phyloP scores from a whole-genome alignment of 1,284 basidiomycete species.

The Cutaneotrichosporon sp. region DNA sequence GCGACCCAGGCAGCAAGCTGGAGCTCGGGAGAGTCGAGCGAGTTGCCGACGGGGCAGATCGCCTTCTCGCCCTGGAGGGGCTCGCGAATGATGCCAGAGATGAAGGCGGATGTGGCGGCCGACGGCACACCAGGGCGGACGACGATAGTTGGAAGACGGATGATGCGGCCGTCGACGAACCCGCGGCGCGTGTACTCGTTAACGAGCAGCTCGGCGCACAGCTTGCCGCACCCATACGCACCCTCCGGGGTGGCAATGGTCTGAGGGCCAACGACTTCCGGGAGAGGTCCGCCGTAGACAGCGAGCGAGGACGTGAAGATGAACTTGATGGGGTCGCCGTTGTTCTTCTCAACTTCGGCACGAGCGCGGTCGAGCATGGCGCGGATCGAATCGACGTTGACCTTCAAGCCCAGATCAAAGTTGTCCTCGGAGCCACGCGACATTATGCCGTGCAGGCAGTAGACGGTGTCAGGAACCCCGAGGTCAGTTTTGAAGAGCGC shows the following conservation, averaged over 20 bases:
- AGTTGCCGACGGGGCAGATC: conserved; percentile 55
- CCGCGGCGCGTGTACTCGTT: conserved; percentile 62
- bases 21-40: conserved; percentile 41
- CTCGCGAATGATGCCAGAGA: conserved; percentile 61
- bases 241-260: conserved; percentile 59
- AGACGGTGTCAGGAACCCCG: conserved; percentile 46
- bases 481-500: conserved; percentile 46
- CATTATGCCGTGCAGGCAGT: conserved; percentile 63
- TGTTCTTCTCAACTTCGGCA: conserved; percentile 14
- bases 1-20: conserved; percentile 57
- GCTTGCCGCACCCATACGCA: conserved; percentile 59
- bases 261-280: conserved; percentile 52
- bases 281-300: conserved; percentile 61
- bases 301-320: conserved; percentile 63
- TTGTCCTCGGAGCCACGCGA: conserved; percentile 60
- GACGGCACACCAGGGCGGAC: conserved; percentile 58
- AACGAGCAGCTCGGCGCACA: conserved; percentile 57
- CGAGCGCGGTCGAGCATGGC: conserved; percentile 54
- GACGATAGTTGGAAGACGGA: conserved; percentile 61
- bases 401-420: conserved; percentile 59
- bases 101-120: conserved; percentile 58
- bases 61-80: conserved; percentile 56
- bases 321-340: conserved; percentile 52
- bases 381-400: conserved; percentile 61
- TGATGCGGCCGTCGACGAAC: conserved; percentile 59